Evolutionary conservation across 108 stramenopile species (phyloP), one percentile per base, ranked within the genome.

Genomic region (Fistulifera pelliculosa): DNA sequence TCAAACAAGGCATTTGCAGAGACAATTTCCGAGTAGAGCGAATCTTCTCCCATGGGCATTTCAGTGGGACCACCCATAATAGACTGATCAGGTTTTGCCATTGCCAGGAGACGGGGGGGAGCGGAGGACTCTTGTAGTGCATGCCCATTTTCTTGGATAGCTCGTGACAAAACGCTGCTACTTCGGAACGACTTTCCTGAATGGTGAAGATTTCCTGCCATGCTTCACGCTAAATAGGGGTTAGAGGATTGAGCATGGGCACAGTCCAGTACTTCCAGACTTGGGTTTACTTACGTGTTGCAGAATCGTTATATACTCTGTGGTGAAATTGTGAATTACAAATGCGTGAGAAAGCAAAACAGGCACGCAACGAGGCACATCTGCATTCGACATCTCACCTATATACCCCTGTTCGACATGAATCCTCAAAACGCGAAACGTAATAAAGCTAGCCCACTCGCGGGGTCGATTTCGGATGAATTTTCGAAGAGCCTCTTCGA

Each of bases 331-430:
- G 52, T 28, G 7, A 52, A 1, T n/a, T n/a, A n/a, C n/a, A 24
- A 10, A 43, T 42, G 22, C 27, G 48, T 49, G 1, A 14, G 42
- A 52, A 69, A 69, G 74, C 11, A 61, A 52, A 27, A 73, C 77
- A 31, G 31, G 8, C 6, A 35, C 74, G 64, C 52, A 79, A 75
- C 3, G 31, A 35, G 31, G 8, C 3, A 35, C 31, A 39, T 72
- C 68, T 17, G n/a, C n/a, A n/a, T 76, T 26, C 18, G 77, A 49
- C 14, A 56, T 71, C 53, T 83, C 70, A 50, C 74, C 72, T 43
- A 83, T 65, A 50, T 64, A 87, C 7, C 79, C 81, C 19, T 56
- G 52, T 47, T 87, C 79, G 11, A 73, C 77, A 41, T 73, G 75
- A 0, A 87, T 70, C 1, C 66, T 41, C 18, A 62, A 64, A 16